Evolutionary conservation across 306 rosid species (phyloP).

Genomic region (Luffa acutangula): DNA sequence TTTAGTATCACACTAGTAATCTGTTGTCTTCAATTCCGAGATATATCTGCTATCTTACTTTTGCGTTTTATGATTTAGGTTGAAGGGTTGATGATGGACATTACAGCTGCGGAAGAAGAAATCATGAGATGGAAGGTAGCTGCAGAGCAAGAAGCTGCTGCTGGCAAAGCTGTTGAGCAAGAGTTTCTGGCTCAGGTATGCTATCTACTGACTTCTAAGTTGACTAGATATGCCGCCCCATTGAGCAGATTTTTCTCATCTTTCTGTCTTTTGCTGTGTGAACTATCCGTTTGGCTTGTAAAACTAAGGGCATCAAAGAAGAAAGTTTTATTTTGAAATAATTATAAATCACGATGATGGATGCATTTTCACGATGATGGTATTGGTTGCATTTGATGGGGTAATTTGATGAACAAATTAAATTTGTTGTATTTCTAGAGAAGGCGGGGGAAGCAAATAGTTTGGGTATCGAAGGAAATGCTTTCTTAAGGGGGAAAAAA

Average conservation of each 20-base stretch:
- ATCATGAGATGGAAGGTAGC: conserved; percentile 95
- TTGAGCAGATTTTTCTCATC: neutral
- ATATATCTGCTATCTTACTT: neutral
- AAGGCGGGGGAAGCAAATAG: neutral
- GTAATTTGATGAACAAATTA: neutral
- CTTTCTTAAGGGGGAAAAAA: neutral
- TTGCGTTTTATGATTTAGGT: conserved; percentile 36
- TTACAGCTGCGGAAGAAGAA: conserved; percentile 96
- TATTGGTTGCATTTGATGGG: neutral
- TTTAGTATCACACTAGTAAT: neutral
- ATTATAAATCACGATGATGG: neutral
- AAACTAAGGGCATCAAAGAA: neutral
- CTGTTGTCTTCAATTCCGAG: neutral
- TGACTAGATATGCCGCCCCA: neutral
- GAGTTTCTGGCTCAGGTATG: conserved; percentile 80
- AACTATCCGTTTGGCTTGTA: neutral
- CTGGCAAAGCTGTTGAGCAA: conserved; percentile 86
- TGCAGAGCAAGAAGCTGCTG: conserved; percentile 99
- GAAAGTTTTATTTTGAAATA: neutral
- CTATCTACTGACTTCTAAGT: neutral
- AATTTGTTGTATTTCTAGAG: neutral
- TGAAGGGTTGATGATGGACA: conserved; percentile 98
- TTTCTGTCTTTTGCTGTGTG: neutral
- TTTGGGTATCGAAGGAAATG: neutral
- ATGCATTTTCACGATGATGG: too few relatives aligned